Conservation (phyloP, 2,329 filamentous ascomycete species). For the Endoconidiophora polonica region DNA sequence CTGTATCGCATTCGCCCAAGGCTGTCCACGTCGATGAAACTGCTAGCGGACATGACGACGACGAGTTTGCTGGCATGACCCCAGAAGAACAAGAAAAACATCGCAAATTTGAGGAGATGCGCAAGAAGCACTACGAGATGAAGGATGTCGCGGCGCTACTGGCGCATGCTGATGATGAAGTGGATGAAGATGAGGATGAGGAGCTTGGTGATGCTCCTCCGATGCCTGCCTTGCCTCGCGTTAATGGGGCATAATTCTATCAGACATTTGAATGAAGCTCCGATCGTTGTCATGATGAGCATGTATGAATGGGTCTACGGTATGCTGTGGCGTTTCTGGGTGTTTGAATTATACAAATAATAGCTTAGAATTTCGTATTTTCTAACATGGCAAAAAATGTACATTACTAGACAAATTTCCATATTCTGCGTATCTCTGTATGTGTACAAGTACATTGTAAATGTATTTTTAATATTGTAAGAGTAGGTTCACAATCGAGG, state of each 20-base stretch:
- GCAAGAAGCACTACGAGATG: slow-evolving; percentile 99
- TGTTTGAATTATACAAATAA: slow-evolving; percentile 3
- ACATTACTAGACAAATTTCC: neutral
- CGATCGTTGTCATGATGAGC: too few relatives aligned
- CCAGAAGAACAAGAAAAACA: slow-evolving; percentile 81
- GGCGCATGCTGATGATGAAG: slow-evolving; percentile 53
- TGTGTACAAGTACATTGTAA: too few relatives aligned
- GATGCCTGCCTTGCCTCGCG: slow-evolving; percentile 27
- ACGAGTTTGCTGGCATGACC: slow-evolving; percentile 35
- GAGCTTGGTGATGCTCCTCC: slow-evolving; percentile 31
- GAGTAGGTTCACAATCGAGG: too few relatives aligned
- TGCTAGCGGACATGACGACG: slow-evolving; percentile 39
- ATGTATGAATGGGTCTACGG: neutral
- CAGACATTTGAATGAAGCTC: neutral
- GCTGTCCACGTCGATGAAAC: slow-evolving; percentile 62
- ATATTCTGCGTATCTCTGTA: too few relatives aligned
- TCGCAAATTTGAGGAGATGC: slow-evolving; percentile 70
- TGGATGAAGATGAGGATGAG: slow-evolving; percentile 46
- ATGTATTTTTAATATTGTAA: too few relatives aligned
- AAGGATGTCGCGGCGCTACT: slow-evolving; percentile 77
- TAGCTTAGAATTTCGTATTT: neutral
- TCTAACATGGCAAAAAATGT: neutral
- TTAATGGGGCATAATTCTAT: neutral
- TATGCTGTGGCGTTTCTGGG: slow-evolving; percentile 6
- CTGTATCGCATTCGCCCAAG: slow-evolving; percentile 29